These are phyloP conservation scores for Thermoascus crustaceus DNA, from an alignment of 2,329 filamentous ascomycete species.

Conservation along the genomic window DNA sequence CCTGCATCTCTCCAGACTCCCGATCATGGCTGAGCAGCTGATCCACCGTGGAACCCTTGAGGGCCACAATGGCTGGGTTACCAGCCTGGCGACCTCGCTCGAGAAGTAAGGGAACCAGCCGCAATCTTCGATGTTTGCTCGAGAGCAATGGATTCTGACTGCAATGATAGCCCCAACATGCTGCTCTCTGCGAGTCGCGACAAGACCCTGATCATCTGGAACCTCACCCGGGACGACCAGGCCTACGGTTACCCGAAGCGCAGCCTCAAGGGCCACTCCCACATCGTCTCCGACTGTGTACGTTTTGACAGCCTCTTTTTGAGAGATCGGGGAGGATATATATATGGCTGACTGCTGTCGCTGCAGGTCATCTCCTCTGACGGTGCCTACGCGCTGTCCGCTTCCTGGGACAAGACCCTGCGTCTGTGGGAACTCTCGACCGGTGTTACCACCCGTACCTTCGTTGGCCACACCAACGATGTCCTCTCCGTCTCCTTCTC, in stretches of 20 bases:
- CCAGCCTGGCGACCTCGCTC: slow-evolving; percentile 93
- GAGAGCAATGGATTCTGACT: slow-evolving; percentile 28
- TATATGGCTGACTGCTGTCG: slow-evolving; percentile 22
- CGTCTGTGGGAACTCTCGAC: slow-evolving; percentile 98
- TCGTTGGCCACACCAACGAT: slow-evolving; percentile 99
- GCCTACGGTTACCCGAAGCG: slow-evolving; percentile 99
- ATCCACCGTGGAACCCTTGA: slow-evolving; percentile 95
- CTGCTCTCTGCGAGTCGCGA: slow-evolving; percentile 95
- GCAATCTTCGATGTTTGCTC: slow-evolving; percentile 15
- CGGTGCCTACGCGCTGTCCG: slow-evolving; percentile 96
- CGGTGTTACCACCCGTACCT: slow-evolving; percentile 93
- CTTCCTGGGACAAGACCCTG: slow-evolving; percentile 99
- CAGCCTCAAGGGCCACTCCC: slow-evolving; percentile 96
- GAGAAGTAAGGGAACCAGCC: slow-evolving; percentile 67
- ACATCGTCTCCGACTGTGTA: slow-evolving; percentile 99
- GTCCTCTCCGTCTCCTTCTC: slow-evolving; percentile 99
- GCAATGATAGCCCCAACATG: slow-evolving; percentile 79
- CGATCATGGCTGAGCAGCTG: slow-evolving; percentile 79
- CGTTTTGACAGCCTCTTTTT: slow-evolving; percentile 36
- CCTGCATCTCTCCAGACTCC: slow-evolving; percentile 33
- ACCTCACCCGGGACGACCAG: slow-evolving; percentile 96
- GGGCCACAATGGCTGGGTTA: slow-evolving; percentile 99
- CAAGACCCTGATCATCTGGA: slow-evolving; percentile 99
- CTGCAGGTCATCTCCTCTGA: slow-evolving; percentile 94
- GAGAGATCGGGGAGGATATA: slow-evolving; percentile 7